These are phyloP conservation scores for Serendipita sp. DNA, from an alignment of 768 basidiomycete genomes.

Conservation along the genomic window DNA sequence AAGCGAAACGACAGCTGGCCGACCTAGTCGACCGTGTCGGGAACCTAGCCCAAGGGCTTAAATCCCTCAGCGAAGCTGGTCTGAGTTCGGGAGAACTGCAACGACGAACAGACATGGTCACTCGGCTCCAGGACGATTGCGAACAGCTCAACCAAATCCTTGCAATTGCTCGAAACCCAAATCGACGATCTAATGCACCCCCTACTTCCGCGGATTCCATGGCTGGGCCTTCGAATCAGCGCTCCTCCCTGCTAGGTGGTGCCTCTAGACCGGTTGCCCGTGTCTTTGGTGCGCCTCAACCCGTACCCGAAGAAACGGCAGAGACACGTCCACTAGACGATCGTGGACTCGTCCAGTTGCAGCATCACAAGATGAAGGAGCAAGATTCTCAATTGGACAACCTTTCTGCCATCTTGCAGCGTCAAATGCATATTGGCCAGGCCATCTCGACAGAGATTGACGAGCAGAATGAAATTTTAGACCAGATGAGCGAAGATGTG, in stretches of 20 bases:
- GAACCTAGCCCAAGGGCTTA: conserved; percentile 50
- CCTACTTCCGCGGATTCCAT: conserved; percentile 17
- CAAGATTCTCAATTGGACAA: conserved; percentile 74
- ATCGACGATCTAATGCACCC: conserved; percentile 14
- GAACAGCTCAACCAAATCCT: conserved; percentile 78
- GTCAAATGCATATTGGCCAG: conserved; percentile 73
- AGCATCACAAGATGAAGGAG: conserved; percentile 61
- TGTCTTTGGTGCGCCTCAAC: conserved; percentile 54
- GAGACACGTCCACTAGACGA: conserved; percentile 79
- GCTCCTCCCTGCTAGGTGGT: conserved; percentile 24
- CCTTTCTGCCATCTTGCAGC: conserved; percentile 62
- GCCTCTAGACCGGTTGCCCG: conserved; percentile 36
- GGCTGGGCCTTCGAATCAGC: conserved; percentile 44
- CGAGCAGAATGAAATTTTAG: conserved; percentile 73
- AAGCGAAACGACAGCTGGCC: conserved; percentile 74
- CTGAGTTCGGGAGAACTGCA: conserved; percentile 87
- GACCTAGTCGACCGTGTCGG: conserved; percentile 61
- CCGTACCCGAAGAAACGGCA: conserved; percentile 57
- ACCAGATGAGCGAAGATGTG: conserved; percentile 59
- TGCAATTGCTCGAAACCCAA: conserved; percentile 46
- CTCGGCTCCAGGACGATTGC: conserved; percentile 76
- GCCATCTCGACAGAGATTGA: conserved; percentile 74
- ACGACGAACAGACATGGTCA: conserved; percentile 78
- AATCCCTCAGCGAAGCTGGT: conserved; percentile 46
- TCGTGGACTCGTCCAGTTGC: conserved; percentile 60